Conservation (phyloP, 2,329 filamentous ascomycete genomes). For the Talaromyces sp. region DNA sequence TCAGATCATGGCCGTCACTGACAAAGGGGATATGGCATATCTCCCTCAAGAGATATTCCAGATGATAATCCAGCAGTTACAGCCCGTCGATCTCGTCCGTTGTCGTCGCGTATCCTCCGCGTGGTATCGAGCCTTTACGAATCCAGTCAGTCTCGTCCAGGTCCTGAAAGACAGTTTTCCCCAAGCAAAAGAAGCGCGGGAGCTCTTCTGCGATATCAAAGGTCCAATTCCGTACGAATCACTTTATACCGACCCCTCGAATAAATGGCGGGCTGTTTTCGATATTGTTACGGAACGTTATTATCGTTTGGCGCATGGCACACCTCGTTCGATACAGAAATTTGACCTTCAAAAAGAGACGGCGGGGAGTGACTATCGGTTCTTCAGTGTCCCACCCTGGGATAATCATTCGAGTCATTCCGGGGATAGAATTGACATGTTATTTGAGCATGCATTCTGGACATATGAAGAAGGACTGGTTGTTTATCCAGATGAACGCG, state of each 20-base stretch:
- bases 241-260: slow-evolving; percentile 9
- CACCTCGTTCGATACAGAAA: slow-evolving; percentile 49
- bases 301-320: slow-evolving; percentile 51
- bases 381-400: slow-evolving; percentile 45
- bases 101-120: slow-evolving; percentile 54
- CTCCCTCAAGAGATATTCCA: slow-evolving; percentile 62
- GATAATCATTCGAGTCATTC: slow-evolving; percentile 41
- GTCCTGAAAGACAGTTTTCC: slow-evolving; percentile 56
- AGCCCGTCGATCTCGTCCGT: slow-evolving; percentile 51
- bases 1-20: slow-evolving; percentile 14
- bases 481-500: slow-evolving; percentile 49
- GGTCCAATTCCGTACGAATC: not conserved
- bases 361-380: slow-evolving; percentile 38
- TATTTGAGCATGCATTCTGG: slow-evolving; percentile 51
- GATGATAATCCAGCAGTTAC: slow-evolving; percentile 52
- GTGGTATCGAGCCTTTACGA: slow-evolving; percentile 53
- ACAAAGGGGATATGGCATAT: slow-evolving; percentile 27
- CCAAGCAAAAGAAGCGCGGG: slow-evolving; percentile 53
- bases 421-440: slow-evolving; percentile 32
- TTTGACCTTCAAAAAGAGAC: slow-evolving; percentile 41
- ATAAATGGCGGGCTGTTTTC: slow-evolving; percentile 40
- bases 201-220: slow-evolving; percentile 23
- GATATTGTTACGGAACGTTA: slow-evolving; percentile 56
- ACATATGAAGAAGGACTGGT: slow-evolving; percentile 58
- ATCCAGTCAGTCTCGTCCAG: slow-evolving; percentile 47